Evolutionary conservation across 176 grass and related monocot genomes (phyloP).

Genomic region (Aegilops bicornis): DNA sequence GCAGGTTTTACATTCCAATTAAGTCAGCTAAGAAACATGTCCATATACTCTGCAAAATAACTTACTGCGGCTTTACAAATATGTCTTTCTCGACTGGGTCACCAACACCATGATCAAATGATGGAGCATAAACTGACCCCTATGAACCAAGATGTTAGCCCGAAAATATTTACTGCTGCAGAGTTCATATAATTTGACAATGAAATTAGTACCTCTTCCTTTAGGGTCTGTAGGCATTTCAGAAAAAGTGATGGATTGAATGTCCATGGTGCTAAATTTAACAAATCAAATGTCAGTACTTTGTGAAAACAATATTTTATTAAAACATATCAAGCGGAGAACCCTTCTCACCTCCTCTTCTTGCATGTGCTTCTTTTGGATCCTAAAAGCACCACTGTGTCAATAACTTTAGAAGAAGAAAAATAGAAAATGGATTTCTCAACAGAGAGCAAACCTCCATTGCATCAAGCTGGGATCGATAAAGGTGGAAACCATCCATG

Average conservation of each 20-base stretch:
- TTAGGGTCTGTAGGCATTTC: constrained; percentile 71
- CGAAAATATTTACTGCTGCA: not conserved
- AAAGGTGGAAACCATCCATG: constrained; percentile 98
- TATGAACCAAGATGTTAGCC: constrained; percentile 33
- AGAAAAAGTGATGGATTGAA: constrained; percentile 73
- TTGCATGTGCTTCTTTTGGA: constrained; percentile 95
- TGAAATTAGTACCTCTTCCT: constrained; percentile 55
- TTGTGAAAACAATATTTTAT: constrained; percentile 6
- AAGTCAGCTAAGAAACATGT: not conserved
- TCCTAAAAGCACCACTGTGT: constrained; percentile 50
- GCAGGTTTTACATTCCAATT: not conserved
- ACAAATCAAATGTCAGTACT: constrained; percentile 25
- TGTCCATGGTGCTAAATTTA: constrained; percentile 80
- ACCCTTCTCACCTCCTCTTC: constrained; percentile 85
- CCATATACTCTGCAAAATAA: constrained; percentile 17
- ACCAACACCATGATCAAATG: constrained; percentile 96
- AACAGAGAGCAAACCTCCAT: constrained; percentile 66
- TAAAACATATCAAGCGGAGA: not conserved
- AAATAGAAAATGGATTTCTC: not conserved
- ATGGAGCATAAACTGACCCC: constrained; percentile 88
- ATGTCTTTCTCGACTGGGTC: constrained; percentile 93
- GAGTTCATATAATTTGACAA: not conserved
- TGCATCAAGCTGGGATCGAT: constrained; percentile 83
- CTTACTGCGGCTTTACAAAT: constrained; percentile 66
- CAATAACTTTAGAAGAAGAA: constrained; percentile 14